phyloP scores from a whole-genome alignment of 2,329 filamentous ascomycete species.

The Fusarium dlaminii region DNA sequence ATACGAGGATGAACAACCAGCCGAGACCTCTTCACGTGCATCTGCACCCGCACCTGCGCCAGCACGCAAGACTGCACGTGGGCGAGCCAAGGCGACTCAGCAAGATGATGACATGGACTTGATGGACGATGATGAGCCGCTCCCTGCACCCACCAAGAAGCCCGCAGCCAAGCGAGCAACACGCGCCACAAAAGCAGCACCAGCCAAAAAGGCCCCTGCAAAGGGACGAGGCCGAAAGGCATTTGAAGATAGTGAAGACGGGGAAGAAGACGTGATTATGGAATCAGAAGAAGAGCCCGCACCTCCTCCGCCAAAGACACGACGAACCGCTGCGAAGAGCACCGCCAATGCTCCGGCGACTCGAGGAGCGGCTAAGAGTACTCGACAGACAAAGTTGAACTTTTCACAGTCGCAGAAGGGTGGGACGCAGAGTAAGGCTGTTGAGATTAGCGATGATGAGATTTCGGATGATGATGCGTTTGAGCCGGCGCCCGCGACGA shows the following conservation, averaged over 20 bases:
- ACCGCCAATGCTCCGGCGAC: constrained; percentile 23
- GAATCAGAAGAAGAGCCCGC: constrained; percentile 61
- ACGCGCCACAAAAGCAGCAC: constrained; percentile 53
- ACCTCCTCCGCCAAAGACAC: constrained; percentile 47
- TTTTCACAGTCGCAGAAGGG: constrained; percentile 51
- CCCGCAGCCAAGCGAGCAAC: constrained; percentile 45
- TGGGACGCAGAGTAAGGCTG: constrained; percentile 56
- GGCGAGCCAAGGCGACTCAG: constrained; percentile 35
- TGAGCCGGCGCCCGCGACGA: constrained; percentile 58
- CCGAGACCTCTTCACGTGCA: background rate
- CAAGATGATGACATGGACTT: constrained; percentile 34
- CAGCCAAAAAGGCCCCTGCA: constrained; percentile 57
- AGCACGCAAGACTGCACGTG: constrained; percentile 5
- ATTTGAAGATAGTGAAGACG: constrained; percentile 50
- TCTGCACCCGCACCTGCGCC: constrained; percentile 7
- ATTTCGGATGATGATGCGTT: constrained; percentile 71
- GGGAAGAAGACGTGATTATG: constrained; percentile 61
- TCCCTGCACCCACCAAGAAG: constrained; percentile 43
- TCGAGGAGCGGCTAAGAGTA: constrained; percentile 26
- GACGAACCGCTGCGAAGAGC: constrained; percentile 36
- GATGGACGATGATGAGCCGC: constrained; percentile 58
- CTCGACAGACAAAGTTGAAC: constrained; percentile 48
- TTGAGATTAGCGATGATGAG: constrained; percentile 73
- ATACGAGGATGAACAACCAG: constrained; percentile 44
- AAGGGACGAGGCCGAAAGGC: constrained; percentile 52